Evolutionary conservation across 345 rosid species (phyloP), one percentile per base, ranked within the genome.

Genomic region (Durio zibethinus): DNA sequence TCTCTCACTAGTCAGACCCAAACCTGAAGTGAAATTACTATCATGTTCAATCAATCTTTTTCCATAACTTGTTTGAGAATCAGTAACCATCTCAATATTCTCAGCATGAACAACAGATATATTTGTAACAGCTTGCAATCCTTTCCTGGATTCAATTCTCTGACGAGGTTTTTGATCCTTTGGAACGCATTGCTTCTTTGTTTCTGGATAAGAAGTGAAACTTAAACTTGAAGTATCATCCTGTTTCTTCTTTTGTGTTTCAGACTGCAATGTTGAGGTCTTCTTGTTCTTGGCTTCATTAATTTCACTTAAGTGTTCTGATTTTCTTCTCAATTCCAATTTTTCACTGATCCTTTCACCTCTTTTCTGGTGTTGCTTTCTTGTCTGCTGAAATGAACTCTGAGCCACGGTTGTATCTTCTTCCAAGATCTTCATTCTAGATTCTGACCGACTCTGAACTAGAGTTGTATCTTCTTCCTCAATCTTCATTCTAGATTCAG

Each of bases 61-160:
- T 80, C 82, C 89, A 73, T 87, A 83, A 79, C 77, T 81, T 76
- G 84, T 77, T 52, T 80, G 80, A 78, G 85, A 86, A 81, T 83
- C 80, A 4, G 60, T 50, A 76, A 79, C 76, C 29, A 81, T 76
- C 67, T 83, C 82, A 33, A 57, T 74, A 81, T 81, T 84, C 76
- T 66, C 81, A 70, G 83, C 78, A 61, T 60, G 80, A 72, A 80
- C 72, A 45, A 80, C 70, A 33, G 93, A 86, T 48, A 84, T 79
- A 74, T 74, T 79, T 12, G 83, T 60, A 27, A 72, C 75, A 72
- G 77, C 85, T 71, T 76, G 75, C 65, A 90, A 82, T 76, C 82
- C 92, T 67, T 80, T 83, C 62, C 84, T 54, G 15, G 90, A 81
- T 76, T 82, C 87, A 64, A 40, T 62, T 61, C 82, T 78, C 82